phyloP scores from a whole-genome alignment of 306 rosid genomes.

The Spatholobus suberectus region DNA sequence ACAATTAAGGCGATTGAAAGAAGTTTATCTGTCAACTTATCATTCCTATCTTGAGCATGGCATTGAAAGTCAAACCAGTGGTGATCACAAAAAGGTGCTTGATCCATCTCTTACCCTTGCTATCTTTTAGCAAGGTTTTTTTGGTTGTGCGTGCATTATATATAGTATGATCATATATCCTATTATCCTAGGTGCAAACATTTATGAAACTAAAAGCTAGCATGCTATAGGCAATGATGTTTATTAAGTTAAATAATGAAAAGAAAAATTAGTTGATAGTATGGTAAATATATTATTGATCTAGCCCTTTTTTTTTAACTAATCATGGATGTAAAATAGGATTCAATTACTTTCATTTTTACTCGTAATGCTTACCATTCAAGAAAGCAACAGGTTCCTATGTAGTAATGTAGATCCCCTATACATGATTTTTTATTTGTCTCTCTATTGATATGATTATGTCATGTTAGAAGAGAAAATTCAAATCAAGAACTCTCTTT shows the following conservation, averaged over 20 bases:
- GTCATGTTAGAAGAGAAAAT: too few relatives aligned
- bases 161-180: neutral
- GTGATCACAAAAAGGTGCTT: slow-evolving; percentile 66
- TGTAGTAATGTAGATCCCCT: neutral
- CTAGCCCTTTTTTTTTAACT: neutral
- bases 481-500: neutral
- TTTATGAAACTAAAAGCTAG: neutral
- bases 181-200: neutral
- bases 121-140: neutral
- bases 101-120: neutral
- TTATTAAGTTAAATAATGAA: neutral
- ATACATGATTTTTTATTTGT: too few relatives aligned
- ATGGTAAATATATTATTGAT: too few relatives aligned
- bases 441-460: too few relatives aligned
- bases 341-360: too few relatives aligned
- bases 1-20: slow-evolving; percentile 67
- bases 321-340: too few relatives aligned
- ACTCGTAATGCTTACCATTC: neutral
- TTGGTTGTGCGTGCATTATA: neutral
- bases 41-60: slow-evolving; percentile 56
- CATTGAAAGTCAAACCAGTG: slow-evolving; percentile 50
- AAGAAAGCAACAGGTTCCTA: neutral
- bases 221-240: neutral
- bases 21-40: slow-evolving; percentile 56
- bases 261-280: neutral